These are phyloP conservation scores for Thermothielavioides terrestris DNA, from an alignment of 495 filamentous ascomycete species.

Conservation along the genomic window DNA sequence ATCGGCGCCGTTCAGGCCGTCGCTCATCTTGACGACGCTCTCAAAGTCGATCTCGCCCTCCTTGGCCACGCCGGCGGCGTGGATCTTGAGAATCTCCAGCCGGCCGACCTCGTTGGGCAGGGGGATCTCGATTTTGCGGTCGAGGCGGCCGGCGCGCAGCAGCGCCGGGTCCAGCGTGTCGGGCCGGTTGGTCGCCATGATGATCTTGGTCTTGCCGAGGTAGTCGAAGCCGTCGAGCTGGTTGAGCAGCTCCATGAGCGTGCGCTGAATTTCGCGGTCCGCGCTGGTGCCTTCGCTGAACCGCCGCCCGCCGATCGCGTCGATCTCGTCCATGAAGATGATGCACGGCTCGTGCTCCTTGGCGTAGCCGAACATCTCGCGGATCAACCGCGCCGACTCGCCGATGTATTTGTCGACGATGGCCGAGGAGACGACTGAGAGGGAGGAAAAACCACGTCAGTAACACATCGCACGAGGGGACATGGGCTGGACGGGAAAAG, in stretches of 20 bases:
- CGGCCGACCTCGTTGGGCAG: conserved; percentile 98
- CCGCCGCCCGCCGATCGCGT: conserved; percentile 93
- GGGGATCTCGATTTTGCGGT: conserved; percentile 98
- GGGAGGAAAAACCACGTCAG: background rate
- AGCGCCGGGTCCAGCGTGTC: conserved; percentile 96
- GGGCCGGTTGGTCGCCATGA: conserved; percentile 99
- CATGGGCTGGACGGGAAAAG: too few species aligned
- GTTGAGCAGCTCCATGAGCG: conserved; percentile 97
- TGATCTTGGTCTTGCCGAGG: conserved; percentile 98
- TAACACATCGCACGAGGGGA: too few species aligned
- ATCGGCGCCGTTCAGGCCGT: conserved; percentile 95
- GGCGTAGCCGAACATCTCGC: conserved; percentile 99
- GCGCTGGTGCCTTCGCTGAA: conserved; percentile 99
- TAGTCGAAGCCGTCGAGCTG: conserved; percentile 99
- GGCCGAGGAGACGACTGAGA: conserved; percentile 89
- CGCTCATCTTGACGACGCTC: conserved; percentile 99
- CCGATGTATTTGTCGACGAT: conserved; percentile 99
- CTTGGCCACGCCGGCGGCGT: conserved; percentile 72
- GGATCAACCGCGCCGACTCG: conserved; percentile 92
- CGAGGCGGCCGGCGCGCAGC: conserved; percentile 84
- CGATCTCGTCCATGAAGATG: conserved; percentile 99
- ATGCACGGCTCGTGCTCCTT: conserved; percentile 99
- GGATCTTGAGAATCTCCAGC: conserved; percentile 98
- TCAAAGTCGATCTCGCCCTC: conserved; percentile 99
- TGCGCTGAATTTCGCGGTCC: conserved; percentile 97